Base-by-base conservation (phyloP, 306 rosid species). In the Heteromeles arbutifolia region DNA sequence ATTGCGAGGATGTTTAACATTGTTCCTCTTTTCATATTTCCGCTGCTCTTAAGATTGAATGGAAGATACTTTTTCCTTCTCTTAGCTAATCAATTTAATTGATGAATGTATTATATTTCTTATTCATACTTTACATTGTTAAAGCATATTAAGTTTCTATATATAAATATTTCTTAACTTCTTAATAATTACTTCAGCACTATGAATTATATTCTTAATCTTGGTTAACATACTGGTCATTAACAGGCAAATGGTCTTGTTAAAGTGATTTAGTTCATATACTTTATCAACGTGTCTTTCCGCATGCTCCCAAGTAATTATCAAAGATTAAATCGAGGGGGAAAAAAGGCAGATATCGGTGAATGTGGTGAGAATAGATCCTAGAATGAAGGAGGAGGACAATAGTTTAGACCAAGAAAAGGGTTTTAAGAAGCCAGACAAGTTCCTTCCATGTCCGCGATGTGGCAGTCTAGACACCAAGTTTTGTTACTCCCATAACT, bases 401-500 rank as follows among this genome's bases (percentile, higher is more conserved):
- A 78, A 63, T 39, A 39, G 11, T 39, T 39, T 8, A 39, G 44
- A 8, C 44, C 78, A 89, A 76, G 91, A 86, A 39, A 86, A 85
- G 67, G 77, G 85, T 56, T 77, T 50, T 15, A 90, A 85, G 79
- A 93, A 90, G 78, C 96, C 97, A 37, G 92, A 90, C 82, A 86
- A 85, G 74, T 76, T 93, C 43, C 85, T 89, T 22, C 87, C 90
- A 21, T 93, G 98, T 77, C 98, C 98, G 0, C 86, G 98, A 39
- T 93, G 98, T 82, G 84, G 85, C 71, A 93, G 96, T 87, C 88
- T 73, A 87, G 97, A 91, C 80, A 93, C 97, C 37, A 93, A 93
- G 64, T 93, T 93, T 64, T 93, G 98, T 69, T 93, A 93, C 81
- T 91, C 65, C 79, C 91, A 93, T 77, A 93, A 93, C 70, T 93